Base-by-base conservation (phyloP, 1,284 basidiomycete genomes). In the Mycena citricolor region DNA sequence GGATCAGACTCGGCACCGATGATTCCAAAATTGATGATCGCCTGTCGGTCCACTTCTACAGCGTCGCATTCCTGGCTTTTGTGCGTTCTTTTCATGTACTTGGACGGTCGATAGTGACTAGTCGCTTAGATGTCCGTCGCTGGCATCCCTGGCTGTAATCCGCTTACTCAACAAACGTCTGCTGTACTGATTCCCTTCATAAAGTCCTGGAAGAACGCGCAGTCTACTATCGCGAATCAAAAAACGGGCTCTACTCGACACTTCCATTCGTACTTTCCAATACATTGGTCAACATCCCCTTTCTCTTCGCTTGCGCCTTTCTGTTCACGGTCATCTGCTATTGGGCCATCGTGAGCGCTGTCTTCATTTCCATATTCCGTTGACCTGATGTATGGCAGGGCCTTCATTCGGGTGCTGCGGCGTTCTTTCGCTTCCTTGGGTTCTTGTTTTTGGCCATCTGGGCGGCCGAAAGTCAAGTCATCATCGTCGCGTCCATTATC, bases 1-100 rank as follows among this genome's bases (percentile, higher is more conserved):
- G 81, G 81, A 70, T 82, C 25, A 65, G 67, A 29, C 69, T 83
- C 22, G 71, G 68, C 20, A 49, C 54, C 13, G 39, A 52, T 3
- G 65, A 68, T 41, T 67, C 66, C 0, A 68, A 60, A 2, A 70
- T 71, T 32, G 69, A 71, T 41, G 69, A 71, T 50, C 57, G 69
- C 19, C 56, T 71, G 5, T 69, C 67, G 10, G 68, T 70, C 5
- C 65, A 74, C 54, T 77, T 78, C 56, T 78, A 70, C 58, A 71
- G 71, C 29, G 77, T 80, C 25, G 80, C 81, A 0, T 83, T 84
- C 61, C 60, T 83, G 4, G 73, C 73, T 7, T 83, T 83, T 58
- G 72, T 74, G 56, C 52, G 71, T 58, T 13, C 4, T 36, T 23
- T 14, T 31, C 7, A 16, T 29, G 14, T 4, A 29, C 26, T 42